These are phyloP conservation scores for Borealophlyctis nickersoniae DNA, from an alignment of 192 early-diverging fungal genomes.

Conservation along the genomic window DNA sequence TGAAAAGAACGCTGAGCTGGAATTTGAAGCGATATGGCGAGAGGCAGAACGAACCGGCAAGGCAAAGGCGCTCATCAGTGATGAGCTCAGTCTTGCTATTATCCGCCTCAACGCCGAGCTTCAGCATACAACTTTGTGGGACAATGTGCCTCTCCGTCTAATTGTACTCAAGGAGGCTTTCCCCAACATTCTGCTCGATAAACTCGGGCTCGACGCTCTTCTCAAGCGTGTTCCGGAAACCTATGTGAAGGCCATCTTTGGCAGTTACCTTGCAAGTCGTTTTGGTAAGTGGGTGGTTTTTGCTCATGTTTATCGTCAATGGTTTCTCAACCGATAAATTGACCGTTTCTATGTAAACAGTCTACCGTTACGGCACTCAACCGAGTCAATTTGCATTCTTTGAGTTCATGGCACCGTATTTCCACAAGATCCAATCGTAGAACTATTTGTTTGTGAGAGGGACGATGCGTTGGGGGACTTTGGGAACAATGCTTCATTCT, in stretches of 20 bases:
- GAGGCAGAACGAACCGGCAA: slow-evolving; percentile 77
- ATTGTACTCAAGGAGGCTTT: slow-evolving; percentile 86
- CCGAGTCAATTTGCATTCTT: slow-evolving; percentile 98
- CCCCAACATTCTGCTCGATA: slow-evolving; percentile 86
- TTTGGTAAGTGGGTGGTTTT: slow-evolving; percentile 62
- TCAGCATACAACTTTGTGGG: slow-evolving; percentile 89
- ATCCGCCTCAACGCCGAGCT: slow-evolving; percentile 91
- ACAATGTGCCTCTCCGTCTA: slow-evolving; percentile 78
- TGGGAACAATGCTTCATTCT: too few species aligned
- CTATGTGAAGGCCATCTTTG: slow-evolving; percentile 98
- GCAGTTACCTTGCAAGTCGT: slow-evolving; percentile 86
- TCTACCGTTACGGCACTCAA: slow-evolving; percentile 92
- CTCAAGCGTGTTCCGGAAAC: slow-evolving; percentile 86
- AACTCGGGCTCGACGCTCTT: slow-evolving; percentile 86
- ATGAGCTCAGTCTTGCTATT: slow-evolving; percentile 90
- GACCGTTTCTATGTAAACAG: slow-evolving; percentile 17
- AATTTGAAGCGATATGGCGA: slow-evolving; percentile 93
- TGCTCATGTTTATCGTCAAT: background rate
- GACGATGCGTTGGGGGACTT: background rate
- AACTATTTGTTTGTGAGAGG: background rate
- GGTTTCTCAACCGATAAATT: background rate
- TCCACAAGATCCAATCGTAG: slow-evolving; percentile 39
- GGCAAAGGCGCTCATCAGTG: slow-evolving; percentile 82
- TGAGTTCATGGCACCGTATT: slow-evolving; percentile 83
- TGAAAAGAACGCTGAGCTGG: slow-evolving; percentile 89